Conservation (phyloP, 805 yeast species). For the Sugiyamaella valdiviana region DNA sequence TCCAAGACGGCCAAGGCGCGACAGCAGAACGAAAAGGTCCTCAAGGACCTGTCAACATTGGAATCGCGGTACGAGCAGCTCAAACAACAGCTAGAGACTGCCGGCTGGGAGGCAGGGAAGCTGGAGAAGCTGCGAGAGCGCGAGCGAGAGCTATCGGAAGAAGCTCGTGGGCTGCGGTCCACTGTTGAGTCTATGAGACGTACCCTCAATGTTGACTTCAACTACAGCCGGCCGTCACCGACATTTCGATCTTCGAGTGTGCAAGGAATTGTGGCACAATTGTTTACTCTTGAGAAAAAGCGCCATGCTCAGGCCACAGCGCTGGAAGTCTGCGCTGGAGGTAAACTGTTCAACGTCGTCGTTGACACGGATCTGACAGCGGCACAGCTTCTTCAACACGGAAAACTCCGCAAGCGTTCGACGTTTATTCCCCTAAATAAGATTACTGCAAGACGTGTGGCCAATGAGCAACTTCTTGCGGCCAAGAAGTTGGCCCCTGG, state of each 20-base stretch:
- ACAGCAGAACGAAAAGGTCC: conserved; percentile 38
- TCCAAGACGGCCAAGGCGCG: conserved; percentile 43
- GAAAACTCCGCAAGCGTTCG: conserved; percentile 71
- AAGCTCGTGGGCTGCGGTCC: conserved; percentile 39
- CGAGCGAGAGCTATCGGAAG: conserved; percentile 34
- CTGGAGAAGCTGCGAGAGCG: conserved; percentile 21
- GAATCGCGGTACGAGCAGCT: conserved; percentile 35
- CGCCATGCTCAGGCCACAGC: conserved; percentile 67
- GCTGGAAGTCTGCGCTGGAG: conserved; percentile 91
- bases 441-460: conserved; percentile 56
- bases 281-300: conserved; percentile 56
- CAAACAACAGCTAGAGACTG: conserved; percentile 39
- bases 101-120: conserved; percentile 39
- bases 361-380: conserved; percentile 86
- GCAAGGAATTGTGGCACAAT: conserved; percentile 84
- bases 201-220: conserved; percentile 65
- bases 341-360: conserved; percentile 78
- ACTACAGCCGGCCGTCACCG: conserved; percentile 58
- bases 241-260: conserved; percentile 58
- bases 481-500: conserved; percentile 79
- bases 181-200: conserved; percentile 54
- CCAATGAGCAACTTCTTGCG: conserved; percentile 44
- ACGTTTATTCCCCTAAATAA: conserved; percentile 91
- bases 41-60: conserved; percentile 41
- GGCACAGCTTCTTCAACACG: conserved; percentile 71